Evolutionary conservation across 2,329 filamentous ascomycete species (phyloP), one percentile per base, ranked within the genome.

Genomic region (Diaporthe australafricana): DNA sequence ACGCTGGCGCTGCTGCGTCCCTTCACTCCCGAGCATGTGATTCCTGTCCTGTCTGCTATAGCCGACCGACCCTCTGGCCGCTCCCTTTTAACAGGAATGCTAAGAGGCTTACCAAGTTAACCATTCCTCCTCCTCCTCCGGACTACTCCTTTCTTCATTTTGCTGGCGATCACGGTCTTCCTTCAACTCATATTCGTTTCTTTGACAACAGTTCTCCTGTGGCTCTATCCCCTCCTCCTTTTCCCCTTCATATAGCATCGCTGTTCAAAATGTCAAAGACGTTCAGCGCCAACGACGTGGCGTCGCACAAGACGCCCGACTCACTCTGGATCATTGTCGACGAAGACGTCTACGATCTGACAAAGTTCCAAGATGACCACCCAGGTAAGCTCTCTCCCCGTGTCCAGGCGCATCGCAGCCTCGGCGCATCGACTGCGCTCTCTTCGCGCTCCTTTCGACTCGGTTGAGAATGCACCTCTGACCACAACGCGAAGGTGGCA

Each of bases 281-380:
- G 38, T 98, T 98, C 82, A 93, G 92, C 69, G 88, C 91, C 76
- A 89, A 89, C 85, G 95, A 98, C 81, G 96, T 99, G 75, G 92
- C 95, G 80, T 91, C 93, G 84, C 95, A 98, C 84, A 98, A 94
- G 88, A 98, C 96, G 85, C 83, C 92, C 56, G 91, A 94, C 79
- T 92, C 92, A 80, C 87, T 98, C 74, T 98, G 92, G 90, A 94
- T 98, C 79, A 90, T 97, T 75, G 91, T 98, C 76, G 96, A 98
- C 77, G 93, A 95, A 78, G 96, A 98, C 83, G 96, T 98, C 76
- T 98, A 98, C 83, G 96, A 99, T 80, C 82, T 98, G 78, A 97
- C 95, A 77, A 95, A 91, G 79, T 96, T 96, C 82, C 92, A 94
- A 81, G 92, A 95, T 73, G 93, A 95, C 76, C 93, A 96, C 82